Base-by-base conservation (phyloP, 257 asterid genomes). In the Nicotiana noctiflora region DNA sequence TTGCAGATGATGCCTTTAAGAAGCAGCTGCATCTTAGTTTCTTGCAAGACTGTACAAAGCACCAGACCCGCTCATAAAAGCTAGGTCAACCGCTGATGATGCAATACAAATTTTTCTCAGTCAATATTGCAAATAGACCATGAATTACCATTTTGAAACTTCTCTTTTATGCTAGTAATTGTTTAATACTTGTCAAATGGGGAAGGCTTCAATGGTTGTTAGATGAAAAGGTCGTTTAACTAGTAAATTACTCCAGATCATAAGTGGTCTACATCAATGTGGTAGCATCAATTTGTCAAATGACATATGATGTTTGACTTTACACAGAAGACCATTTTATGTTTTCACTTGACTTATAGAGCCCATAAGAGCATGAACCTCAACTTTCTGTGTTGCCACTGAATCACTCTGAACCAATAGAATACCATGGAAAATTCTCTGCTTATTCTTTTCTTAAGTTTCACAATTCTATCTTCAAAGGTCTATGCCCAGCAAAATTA, bases 401-500 rank as follows among this genome's bases (percentile, higher is more conserved):
- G 27, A 1, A 25, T 25, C 27, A 25, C 27, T 25, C 27, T 25
- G 49, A 83, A 82, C 85, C 94, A 79, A 37, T 55, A 76, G 63
- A 14, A 5, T 29, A 81, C 81, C 81, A 82, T 82, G 85, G 83
- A 49, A 57, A 82, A 52, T 49, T 49, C 75, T 55, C 53, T 75
- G 6, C 46, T 82, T 29, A 15, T 79, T 76, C 77, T 86, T 77
- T 62, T 83, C 80, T 4, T 72, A 40, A 77, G 70, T 56, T n/a
- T 84, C 53, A 49, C 67, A 13, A 59, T 80, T 51, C 79, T 84
- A 67, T 64, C 82, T 32, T 84, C 86, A 1, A 60, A 1, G 56
- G 78, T 84, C 76, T 25, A 40, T 25, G 90, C 85, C 70, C 93
- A 88, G 29, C 97, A 92, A 72, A 62, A 66, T 12, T 91, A 92